Evolutionary conservation across 352 stramenopile genomes (phyloP).

Genomic region (Pythium dissotocum): DNA sequence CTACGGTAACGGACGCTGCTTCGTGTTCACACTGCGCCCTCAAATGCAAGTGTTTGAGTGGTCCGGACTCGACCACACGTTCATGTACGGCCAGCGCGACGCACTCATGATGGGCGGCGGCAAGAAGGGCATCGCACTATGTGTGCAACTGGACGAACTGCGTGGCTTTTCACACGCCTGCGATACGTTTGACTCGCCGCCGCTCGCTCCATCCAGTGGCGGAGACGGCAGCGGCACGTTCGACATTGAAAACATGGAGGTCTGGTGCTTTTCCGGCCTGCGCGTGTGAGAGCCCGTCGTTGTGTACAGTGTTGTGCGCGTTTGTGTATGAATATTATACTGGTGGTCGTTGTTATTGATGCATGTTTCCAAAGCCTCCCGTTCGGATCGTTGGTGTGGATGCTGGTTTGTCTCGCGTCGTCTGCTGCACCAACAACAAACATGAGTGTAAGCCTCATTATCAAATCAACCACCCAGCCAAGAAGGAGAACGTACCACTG

Average conservation of each 20-base stretch:
- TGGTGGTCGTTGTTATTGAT: slow-evolving; percentile 4
- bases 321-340: not conserved
- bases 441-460: not conserved
- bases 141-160: slow-evolving; percentile 69
- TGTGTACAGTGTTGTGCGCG: not conserved
- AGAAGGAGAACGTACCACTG: not conserved
- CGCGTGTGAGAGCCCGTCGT: slow-evolving; percentile 38
- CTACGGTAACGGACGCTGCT: slow-evolving; percentile 79
- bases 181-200: slow-evolving; percentile 64
- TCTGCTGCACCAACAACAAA: not conserved
- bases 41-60: slow-evolving; percentile 58
- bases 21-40: slow-evolving; percentile 70
- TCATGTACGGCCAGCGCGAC: slow-evolving; percentile 64
- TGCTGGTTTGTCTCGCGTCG: not conserved
- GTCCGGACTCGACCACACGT: slow-evolving; percentile 66
- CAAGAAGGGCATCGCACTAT: slow-evolving; percentile 67
- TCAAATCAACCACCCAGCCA: not conserved
- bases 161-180: slow-evolving; percentile 66
- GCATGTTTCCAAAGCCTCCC: slow-evolving; percentile 11
- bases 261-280: slow-evolving; percentile 74
- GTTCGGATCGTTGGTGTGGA: slow-evolving; percentile 11
- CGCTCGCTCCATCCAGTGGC: slow-evolving; percentile 32
- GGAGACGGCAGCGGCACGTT: slow-evolving; percentile 39
- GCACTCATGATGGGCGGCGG: slow-evolving; percentile 68
- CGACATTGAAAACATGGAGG: slow-evolving; percentile 60